A percentile compares a stretch with the other conserved stretches of the same genome.
Conservation (phyloP, 2,329 filamentous ascomycete species). For the Fusarium compactum region DNA sequence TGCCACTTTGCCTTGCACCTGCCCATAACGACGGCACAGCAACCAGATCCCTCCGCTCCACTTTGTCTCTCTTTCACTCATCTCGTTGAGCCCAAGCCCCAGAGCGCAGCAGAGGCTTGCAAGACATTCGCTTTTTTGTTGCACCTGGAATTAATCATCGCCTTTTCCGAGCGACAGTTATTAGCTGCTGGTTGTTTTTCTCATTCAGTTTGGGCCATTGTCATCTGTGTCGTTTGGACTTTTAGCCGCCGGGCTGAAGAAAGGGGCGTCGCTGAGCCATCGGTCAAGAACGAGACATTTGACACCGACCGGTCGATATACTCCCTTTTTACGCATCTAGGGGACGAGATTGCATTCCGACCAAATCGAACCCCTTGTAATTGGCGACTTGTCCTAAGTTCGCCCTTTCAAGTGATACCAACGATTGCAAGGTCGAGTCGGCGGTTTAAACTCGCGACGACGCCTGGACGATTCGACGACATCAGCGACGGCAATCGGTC, state of each 20-base stretch:
- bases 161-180: conserved; percentile 3
- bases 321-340: conserved; percentile 18
- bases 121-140: conserved; percentile 34
- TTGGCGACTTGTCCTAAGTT: conserved; percentile 1
- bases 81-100: conserved; percentile 12
- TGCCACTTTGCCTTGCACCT: conserved; percentile 15
- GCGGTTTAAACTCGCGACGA: conserved; percentile 8
- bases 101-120: conserved; percentile 35
- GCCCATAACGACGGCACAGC: conserved; percentile 43
- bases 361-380: conserved; percentile 9
- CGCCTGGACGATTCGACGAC: conserved; percentile 24
- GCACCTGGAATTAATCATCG: conserved; percentile 14
- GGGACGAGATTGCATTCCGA: conserved; percentile 39
- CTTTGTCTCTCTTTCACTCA: conserved; percentile 33
- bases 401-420: conserved; percentile 20
- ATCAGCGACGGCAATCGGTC: conserved; percentile 9
- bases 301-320: conserved; percentile 10
- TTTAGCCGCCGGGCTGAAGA: conserved; percentile 30
- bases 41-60: conserved; percentile 39
- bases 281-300: conserved; percentile 40
- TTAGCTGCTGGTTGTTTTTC: conserved; percentile 15
- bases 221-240: conserved; percentile 2
- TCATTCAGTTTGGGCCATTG: not conserved
- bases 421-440: conserved; percentile 15
- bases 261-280: conserved; percentile 29